Percentiles rank a stretch among this genome's conserved stretches.
Conservation (phyloP, 164 flowering plant species). For the Brasenia schreberi region DNA sequence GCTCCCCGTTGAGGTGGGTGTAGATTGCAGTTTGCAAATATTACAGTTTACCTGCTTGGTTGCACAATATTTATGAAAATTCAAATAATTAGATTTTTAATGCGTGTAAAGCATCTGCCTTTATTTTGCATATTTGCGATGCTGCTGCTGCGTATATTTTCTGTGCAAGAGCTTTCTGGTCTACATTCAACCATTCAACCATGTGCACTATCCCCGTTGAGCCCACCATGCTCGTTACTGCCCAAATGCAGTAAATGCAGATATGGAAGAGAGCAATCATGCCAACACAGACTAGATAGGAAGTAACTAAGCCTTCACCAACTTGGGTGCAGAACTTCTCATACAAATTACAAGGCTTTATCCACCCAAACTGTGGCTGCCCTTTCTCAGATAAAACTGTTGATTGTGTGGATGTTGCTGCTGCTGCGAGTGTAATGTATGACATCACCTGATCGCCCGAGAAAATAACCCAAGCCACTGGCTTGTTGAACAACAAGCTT, state of each 20-base stretch:
- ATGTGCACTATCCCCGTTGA: no score
- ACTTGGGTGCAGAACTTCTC: conserved; percentile 79
- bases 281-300: conserved; percentile 42
- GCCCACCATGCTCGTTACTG: no score
- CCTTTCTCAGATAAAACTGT: conserved; percentile 52
- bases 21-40: neutral
- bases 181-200: no score
- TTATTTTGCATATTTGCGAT: neutral
- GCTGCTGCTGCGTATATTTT: no score
- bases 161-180: no score
- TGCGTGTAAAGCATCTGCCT: neutral
- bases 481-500: conserved; percentile 60
- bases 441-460: conserved; percentile 90
- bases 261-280: conserved; percentile 50
- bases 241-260: no score
- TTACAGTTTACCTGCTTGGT: neutral
- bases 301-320: conserved; percentile 69
- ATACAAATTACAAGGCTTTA: conserved; percentile 71
- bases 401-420: conserved; percentile 68
- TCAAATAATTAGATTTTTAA: neutral
- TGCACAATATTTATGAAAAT: no score
- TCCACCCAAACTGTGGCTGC: conserved; percentile 74
- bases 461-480: conserved; percentile 87
- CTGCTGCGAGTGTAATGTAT: conserved; percentile 53
- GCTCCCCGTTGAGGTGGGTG: conserved; percentile 78